Evolutionary conservation across 306 rosid species (phyloP).

Genomic region (Crotalaria pallida): DNA sequence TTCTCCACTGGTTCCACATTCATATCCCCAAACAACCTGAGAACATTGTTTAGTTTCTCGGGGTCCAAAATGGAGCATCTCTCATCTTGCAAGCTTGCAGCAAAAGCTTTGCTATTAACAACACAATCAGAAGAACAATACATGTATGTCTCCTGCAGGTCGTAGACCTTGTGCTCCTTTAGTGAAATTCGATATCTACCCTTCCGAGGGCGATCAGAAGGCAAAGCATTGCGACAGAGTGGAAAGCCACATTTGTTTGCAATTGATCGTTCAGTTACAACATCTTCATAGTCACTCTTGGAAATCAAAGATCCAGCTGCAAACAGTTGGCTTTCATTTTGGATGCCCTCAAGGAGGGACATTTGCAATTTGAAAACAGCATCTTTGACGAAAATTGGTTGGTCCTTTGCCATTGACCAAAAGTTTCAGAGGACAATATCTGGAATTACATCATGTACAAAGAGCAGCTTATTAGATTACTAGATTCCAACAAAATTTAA

Average conservation of each 20-base stretch:
- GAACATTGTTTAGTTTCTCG: constrained; percentile 41
- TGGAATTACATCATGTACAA: background rate
- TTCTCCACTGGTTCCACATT: constrained; percentile 34
- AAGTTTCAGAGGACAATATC: constrained; percentile 19
- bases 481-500: background rate
- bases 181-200: constrained; percentile 73
- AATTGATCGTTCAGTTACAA: constrained; percentile 77
- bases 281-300: constrained; percentile 74
- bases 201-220: constrained; percentile 48
- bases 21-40: constrained; percentile 43
- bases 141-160: constrained; percentile 67
- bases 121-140: constrained; percentile 74
- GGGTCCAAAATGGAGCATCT: constrained; percentile 51
- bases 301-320: constrained; percentile 78
- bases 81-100: constrained; percentile 54
- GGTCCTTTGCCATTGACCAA: constrained; percentile 45
- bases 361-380: constrained; percentile 63
- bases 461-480: background rate
- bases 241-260: constrained; percentile 62
- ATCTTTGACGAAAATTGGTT: constrained; percentile 38
- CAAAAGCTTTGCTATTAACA: constrained; percentile 59
- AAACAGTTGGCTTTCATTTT: constrained; percentile 59
- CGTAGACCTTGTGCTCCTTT: constrained; percentile 80
- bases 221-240: constrained; percentile 41
- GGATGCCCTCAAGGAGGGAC: constrained; percentile 62